These are phyloP conservation scores for Macrophomina tecta DNA, from an alignment of 2,329 filamentous ascomycete genomes.

Conservation along the genomic window DNA sequence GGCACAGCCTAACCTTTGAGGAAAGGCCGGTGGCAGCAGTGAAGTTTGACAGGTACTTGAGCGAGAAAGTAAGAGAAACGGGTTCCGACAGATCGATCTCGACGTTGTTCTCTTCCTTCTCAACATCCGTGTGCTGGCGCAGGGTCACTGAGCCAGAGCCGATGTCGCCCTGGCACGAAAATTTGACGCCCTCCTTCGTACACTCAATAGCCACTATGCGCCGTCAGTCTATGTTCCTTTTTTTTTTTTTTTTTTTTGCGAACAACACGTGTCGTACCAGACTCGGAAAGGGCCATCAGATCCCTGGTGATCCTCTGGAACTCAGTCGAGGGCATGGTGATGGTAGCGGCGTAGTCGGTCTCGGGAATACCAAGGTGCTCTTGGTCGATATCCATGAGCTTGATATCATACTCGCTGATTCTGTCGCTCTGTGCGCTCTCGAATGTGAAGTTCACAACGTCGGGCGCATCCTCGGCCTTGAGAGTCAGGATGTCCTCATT, in stretches of 20 bases:
- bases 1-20: constrained; percentile 82
- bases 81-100: constrained; percentile 91
- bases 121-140: constrained; percentile 84
- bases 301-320: constrained; percentile 96
- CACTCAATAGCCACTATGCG: constrained; percentile 89
- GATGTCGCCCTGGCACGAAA: constrained; percentile 91
- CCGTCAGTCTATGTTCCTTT: constrained; percentile 32
- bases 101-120: constrained; percentile 85
- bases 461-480: constrained; percentile 96
- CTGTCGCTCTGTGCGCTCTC: constrained; percentile 88
- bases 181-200: constrained; percentile 96
- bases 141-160: constrained; percentile 93
- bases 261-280: constrained; percentile 66
- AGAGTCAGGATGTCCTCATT: constrained; percentile 93
- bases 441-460: constrained; percentile 94
- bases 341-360: constrained; percentile 94
- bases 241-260: constrained; percentile 3
- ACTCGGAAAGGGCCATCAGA: constrained; percentile 90
- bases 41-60: constrained; percentile 99
- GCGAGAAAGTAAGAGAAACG: constrained; percentile 92
- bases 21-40: constrained; percentile 95
- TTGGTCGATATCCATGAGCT: constrained; percentile 99
- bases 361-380: constrained; percentile 98
- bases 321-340: constrained; percentile 85
- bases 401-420: constrained; percentile 98